phyloP scores from a whole-genome alignment of 1,284 basidiomycete species.

The Malassezia yamatoensis region DNA sequence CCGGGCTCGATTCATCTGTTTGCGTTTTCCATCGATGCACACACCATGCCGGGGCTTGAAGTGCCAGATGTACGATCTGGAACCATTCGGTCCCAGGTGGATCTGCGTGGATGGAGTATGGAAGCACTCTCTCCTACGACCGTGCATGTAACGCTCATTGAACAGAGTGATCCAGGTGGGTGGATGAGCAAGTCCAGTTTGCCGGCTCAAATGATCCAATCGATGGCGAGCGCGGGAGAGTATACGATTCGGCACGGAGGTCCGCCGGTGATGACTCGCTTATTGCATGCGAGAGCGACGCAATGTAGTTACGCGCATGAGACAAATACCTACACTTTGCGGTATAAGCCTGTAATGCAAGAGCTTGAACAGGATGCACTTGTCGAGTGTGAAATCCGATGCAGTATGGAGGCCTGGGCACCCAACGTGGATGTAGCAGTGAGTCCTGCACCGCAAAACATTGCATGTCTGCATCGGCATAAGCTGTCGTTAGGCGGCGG shows the following conservation, averaged over 20 bases:
- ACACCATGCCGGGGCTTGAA: constrained; percentile 59
- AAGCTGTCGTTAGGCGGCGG: constrained; percentile 76
- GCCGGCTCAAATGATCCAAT: constrained; percentile 64
- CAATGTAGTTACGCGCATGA: constrained; percentile 78
- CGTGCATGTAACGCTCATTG: constrained; percentile 81
- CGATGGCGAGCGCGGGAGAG: constrained; percentile 78
- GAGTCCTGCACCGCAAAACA: constrained; percentile 79
- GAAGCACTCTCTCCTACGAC: constrained; percentile 91
- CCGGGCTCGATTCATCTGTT: constrained; percentile 84
- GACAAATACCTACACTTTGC: constrained; percentile 66
- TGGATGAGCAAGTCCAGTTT: constrained; percentile 93
- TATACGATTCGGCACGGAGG: constrained; percentile 86
- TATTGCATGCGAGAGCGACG: constrained; percentile 66
- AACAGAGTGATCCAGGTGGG: constrained; percentile 92
- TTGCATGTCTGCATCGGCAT: constrained; percentile 76
- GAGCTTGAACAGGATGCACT: constrained; percentile 49
- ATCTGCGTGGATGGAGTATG: constrained; percentile 92
- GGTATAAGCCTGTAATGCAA: constrained; percentile 60
- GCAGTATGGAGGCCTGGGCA: constrained; percentile 86
- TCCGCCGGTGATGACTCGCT: constrained; percentile 74
- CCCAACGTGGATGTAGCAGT: constrained; percentile 76
- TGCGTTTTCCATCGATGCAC: constrained; percentile 79
- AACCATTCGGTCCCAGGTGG: constrained; percentile 83
- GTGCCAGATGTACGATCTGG: constrained; percentile 60
- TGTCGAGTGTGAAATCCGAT: constrained; percentile 86